phyloP scores from a whole-genome alignment of 345 rosid species.

The Salix arbutifolia region DNA sequence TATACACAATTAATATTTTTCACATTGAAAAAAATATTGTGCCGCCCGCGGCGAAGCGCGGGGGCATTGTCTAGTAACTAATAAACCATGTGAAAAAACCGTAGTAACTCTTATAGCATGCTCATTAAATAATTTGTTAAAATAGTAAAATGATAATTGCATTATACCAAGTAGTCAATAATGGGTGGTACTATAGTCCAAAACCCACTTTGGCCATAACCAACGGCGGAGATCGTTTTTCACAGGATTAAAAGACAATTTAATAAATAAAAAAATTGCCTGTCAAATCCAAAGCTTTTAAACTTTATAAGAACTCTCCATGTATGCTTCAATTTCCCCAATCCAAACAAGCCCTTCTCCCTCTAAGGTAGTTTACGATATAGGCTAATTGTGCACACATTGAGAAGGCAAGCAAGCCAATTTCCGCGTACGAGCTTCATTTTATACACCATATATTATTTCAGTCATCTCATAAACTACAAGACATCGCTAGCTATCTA shows the following conservation, averaged over 20 bases:
- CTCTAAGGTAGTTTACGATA: background rate
- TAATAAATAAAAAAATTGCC: too few species aligned
- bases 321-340: background rate
- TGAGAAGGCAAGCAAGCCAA: background rate
- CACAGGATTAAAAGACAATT: background rate
- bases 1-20: too few species aligned
- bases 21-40: too few species aligned
- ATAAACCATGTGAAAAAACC: too few species aligned
- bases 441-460: background rate
- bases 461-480: background rate
- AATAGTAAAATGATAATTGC: too few species aligned
- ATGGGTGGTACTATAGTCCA: background rate
- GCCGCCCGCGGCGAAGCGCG: too few species aligned
- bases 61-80: too few species aligned
- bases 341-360: background rate
- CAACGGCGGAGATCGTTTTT: slow-evolving; percentile 12
- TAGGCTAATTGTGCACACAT: background rate
- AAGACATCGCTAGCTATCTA: background rate
- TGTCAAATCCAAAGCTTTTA: too few species aligned
- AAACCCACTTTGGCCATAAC: background rate
- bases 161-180: too few species aligned
- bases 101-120: too few species aligned
- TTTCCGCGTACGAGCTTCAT: background rate
- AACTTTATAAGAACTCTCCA: background rate
- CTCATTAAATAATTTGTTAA: too few species aligned